Evolutionary conservation across 352 stramenopile genomes (phyloP).

Genomic region (Globisporangium splendens): DNA sequence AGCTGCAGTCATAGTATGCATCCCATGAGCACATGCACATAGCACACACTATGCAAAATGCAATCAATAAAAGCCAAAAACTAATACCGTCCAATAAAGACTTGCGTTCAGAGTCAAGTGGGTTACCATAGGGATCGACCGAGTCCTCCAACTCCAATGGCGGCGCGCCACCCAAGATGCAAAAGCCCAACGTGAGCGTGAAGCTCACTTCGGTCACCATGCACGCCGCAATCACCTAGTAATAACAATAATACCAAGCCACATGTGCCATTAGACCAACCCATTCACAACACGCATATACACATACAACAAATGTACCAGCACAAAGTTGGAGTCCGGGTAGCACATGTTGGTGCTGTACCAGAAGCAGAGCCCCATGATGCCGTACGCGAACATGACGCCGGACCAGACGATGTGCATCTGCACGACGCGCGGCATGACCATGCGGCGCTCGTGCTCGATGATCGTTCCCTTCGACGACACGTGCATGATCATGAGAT

Average conservation of each 20-base stretch:
- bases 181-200: conserved; percentile 66
- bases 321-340: conserved; percentile 69
- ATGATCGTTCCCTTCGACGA: conserved; percentile 84
- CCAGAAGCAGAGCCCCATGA: conserved; percentile 59
- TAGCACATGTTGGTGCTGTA: conserved; percentile 67
- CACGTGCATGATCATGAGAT: conserved; percentile 85
- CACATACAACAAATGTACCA: conserved; percentile 31
- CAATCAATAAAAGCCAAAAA: background rate
- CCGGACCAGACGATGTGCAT: conserved; percentile 74
- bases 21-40: conserved; percentile 5
- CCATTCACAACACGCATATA: background rate
- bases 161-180: conserved; percentile 48
- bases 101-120: conserved; percentile 67
- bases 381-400: conserved; percentile 59
- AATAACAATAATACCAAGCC: background rate
- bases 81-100: conserved; percentile 70
- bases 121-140: conserved; percentile 62
- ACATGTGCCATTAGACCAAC: background rate
- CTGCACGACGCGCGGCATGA: conserved; percentile 81
- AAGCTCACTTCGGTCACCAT: conserved; percentile 73
- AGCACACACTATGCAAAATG: conserved; percentile 9
- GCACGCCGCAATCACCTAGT: conserved; percentile 45
- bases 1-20: too few relatives aligned
- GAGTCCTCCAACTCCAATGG: conserved; percentile 23
- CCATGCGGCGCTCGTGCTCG: conserved; percentile 79